A percentile compares a stretch with the other conserved stretches of the same genome.
Evolutionary conservation across 768 basidiomycete species (phyloP).

Genomic region (Termitomyces sp.): DNA sequence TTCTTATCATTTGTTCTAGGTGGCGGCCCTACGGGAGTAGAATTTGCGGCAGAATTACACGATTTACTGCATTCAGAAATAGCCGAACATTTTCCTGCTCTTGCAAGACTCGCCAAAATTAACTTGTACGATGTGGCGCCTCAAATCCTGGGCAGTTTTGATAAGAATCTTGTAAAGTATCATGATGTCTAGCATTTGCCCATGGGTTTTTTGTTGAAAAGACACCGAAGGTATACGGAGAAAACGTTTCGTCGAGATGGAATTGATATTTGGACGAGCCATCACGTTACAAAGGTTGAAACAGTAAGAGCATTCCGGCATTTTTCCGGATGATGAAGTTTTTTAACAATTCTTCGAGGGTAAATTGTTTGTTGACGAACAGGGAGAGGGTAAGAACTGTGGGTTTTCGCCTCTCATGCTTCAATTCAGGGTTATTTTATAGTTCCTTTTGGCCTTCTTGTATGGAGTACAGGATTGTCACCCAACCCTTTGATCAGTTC

Average conservation of each 20-base stretch:
- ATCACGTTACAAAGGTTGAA: constrained; percentile 72
- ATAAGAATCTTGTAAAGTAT: constrained; percentile 61
- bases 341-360: background rate
- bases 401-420: background rate
- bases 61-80: constrained; percentile 75
- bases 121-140: constrained; percentile 83
- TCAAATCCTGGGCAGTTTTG: constrained; percentile 73
- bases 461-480: constrained; percentile 86
- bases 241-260: constrained; percentile 74
- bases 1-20: constrained; percentile 34
- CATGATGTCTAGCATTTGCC: constrained; percentile 14
- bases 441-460: constrained; percentile 82
- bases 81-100: constrained; percentile 54
- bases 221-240: constrained; percentile 54
- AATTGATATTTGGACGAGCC: constrained; percentile 67
- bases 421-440: constrained; percentile 4
- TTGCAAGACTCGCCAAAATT: constrained; percentile 66
- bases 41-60: constrained; percentile 81
- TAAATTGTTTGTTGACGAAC: constrained; percentile 13
- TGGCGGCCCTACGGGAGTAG: constrained; percentile 79
- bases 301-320: constrained; percentile 34
- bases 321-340: background rate
- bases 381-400: constrained; percentile 8
- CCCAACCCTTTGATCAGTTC: constrained; percentile 76
- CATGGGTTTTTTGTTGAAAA: background rate